These are phyloP conservation scores for Linnemannia hyalina DNA, from an alignment of 192 early-diverging fungal species.

Conservation along the genomic window DNA sequence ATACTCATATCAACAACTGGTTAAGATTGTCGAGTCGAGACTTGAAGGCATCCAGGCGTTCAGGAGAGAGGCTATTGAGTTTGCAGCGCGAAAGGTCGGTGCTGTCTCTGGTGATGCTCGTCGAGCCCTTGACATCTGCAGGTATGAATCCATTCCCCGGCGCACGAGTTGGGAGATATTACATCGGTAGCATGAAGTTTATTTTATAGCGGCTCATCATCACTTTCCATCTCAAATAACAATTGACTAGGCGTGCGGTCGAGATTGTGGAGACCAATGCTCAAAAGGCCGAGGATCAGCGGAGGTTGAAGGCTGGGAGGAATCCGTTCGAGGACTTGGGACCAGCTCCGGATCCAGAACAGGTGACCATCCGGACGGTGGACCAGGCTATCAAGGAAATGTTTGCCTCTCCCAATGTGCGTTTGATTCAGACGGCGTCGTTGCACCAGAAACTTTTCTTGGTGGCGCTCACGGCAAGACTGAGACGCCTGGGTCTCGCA, in stretches of 20 bases:
- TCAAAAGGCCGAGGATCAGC: conserved; percentile 20
- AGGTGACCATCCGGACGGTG: conserved; percentile 78
- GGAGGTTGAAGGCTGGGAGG: conserved; percentile 21
- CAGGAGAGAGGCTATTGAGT: conserved; percentile 87
- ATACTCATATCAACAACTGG: conserved; percentile 89
- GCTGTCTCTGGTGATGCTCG: conserved; percentile 97
- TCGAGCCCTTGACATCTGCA: conserved; percentile 94
- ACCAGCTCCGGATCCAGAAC: conserved; percentile 21
- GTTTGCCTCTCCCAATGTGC: conserved; percentile 82
- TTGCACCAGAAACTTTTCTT: conserved; percentile 91
- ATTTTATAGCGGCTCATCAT: neutral
- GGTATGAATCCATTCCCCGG: conserved; percentile 55
- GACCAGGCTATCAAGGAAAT: conserved; percentile 90
- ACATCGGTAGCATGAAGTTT: neutral
- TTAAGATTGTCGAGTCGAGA: conserved; percentile 86
- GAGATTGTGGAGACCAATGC: conserved; percentile 74
- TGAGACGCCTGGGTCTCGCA: conserved; percentile 75
- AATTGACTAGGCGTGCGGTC: conserved; percentile 67
- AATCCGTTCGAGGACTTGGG: conserved; percentile 12
- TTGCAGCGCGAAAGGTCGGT: conserved; percentile 96
- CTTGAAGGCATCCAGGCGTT: conserved; percentile 80
- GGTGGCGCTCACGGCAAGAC: conserved; percentile 71
- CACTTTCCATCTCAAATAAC: neutral
- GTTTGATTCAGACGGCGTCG: conserved; percentile 79
- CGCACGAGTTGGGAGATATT: neutral